Evolutionary conservation across 83 land plant species (phyloP).

Genomic region (Picea engelmannii): DNA sequence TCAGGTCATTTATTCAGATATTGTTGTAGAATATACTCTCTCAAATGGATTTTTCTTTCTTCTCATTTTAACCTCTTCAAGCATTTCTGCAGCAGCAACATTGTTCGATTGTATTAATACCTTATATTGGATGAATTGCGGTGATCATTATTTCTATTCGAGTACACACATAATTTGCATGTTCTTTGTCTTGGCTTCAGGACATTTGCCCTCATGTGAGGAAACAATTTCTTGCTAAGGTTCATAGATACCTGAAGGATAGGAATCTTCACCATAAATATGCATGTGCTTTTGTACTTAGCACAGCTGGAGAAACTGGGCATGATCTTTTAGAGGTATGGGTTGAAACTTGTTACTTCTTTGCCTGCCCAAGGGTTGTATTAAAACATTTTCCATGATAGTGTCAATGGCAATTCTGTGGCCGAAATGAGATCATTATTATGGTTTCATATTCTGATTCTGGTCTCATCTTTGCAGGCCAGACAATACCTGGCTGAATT

Average conservation of each 20-base stretch:
- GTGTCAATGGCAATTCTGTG: too few species aligned
- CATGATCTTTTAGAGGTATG: constrained; percentile 50
- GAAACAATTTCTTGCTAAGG: constrained; percentile 58
- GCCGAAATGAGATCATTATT: background rate
- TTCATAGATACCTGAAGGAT: constrained; percentile 65
- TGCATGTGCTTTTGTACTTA: constrained; percentile 60
- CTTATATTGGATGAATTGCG: background rate
- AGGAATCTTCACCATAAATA: constrained; percentile 58
- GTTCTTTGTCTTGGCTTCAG: constrained; percentile 28
- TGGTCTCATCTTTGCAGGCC: constrained; percentile 21
- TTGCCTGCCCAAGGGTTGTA: background rate
- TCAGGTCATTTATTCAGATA: too few species aligned
- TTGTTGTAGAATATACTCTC: too few species aligned
- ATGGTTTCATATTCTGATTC: background rate
- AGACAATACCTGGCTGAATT: constrained; percentile 52
- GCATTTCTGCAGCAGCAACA: too few species aligned
- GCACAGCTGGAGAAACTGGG: constrained; percentile 20
- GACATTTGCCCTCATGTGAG: constrained; percentile 46
- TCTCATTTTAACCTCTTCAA: too few species aligned
- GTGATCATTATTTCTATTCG: background rate
- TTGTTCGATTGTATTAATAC: background rate
- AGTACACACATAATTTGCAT: background rate
- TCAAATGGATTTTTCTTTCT: too few species aligned
- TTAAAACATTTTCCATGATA: background rate
- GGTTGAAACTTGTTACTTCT: background rate